phyloP scores from a whole-genome alignment of 768 basidiomycete species.

The Punctularia strigosozonata region DNA sequence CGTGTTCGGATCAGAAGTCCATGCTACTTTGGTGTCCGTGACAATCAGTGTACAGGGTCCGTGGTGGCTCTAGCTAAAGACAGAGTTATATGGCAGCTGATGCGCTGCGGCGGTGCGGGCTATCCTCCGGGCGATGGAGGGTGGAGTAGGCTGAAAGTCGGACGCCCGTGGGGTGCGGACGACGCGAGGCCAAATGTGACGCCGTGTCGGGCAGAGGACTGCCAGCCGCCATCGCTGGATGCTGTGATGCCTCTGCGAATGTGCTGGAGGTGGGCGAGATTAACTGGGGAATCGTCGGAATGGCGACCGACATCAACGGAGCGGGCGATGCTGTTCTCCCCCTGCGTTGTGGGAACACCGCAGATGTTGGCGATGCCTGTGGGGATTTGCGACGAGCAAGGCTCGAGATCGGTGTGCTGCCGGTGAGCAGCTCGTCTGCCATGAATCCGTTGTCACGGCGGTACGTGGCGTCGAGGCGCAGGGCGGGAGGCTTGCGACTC shows the following conservation, averaged over 20 bases:
- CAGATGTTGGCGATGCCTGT: constrained; percentile 57
- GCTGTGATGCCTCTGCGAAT: neutral
- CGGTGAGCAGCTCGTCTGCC: constrained; percentile 16
- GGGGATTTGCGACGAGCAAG: constrained; percentile 76
- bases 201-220: constrained; percentile 8
- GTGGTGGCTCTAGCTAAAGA: neutral
- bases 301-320: constrained; percentile 2
- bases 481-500: constrained; percentile 10
- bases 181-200: constrained; percentile 8
- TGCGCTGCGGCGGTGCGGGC: too few relatives aligned
- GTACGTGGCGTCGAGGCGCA: constrained; percentile 4
- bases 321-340: neutral
- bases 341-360: constrained; percentile 36
- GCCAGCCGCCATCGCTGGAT: constrained; percentile 2
- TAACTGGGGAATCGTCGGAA: constrained; percentile 5
- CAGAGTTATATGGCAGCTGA: neutral
- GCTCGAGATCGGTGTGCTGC: constrained; percentile 60
- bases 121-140: neutral
- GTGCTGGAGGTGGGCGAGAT: constrained; percentile 1
- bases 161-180: constrained; percentile 1
- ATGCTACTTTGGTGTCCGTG: neutral
- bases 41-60: neutral
- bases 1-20: neutral
- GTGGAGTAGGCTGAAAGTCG: neutral
- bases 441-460: constrained; percentile 12